Evolutionary conservation across 106 monocot species (phyloP).

Genomic region (Alisma plantagoaquatica): DNA sequence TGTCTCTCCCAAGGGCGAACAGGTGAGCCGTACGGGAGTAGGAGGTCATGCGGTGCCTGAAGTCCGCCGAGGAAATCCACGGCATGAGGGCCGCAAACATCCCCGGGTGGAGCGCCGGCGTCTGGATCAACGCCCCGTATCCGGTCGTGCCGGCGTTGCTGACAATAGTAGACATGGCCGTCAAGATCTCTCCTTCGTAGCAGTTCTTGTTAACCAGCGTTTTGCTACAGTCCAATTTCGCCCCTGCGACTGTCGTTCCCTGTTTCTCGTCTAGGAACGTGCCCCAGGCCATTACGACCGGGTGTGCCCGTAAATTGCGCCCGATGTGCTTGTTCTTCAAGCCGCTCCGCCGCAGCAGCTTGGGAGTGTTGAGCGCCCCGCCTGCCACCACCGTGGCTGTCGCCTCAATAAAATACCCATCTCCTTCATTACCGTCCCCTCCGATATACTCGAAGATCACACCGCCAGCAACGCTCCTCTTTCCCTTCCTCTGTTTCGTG

Average conservation of each 20-base stretch:
- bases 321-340: conserved; percentile 61
- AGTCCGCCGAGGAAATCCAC: conserved; percentile 48
- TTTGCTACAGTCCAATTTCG: no score
- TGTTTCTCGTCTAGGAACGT: conserved; percentile 66
- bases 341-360: conserved; percentile 41
- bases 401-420: conserved; percentile 36
- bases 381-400: conserved; percentile 46
- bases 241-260: conserved; percentile 29
- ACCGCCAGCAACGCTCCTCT: conserved; percentile 9
- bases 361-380: conserved; percentile 60
- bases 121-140: conserved; percentile 27
- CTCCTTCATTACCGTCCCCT: no score
- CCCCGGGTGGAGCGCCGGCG: conserved; percentile 39
- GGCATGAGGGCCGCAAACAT: conserved; percentile 28
- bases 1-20: conserved; percentile 51
- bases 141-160: neutral
- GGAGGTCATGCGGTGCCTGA: conserved; percentile 42
- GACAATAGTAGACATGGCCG: conserved; percentile 27
- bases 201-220: conserved; percentile 2
- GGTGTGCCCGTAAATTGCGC: conserved; percentile 64
- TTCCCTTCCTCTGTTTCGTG: conserved; percentile 19
- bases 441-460: no score
- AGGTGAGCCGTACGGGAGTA: conserved; percentile 50
- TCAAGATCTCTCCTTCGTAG: conserved; percentile 69
- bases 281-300: conserved; percentile 52